Base-by-base conservation (phyloP, 2,329 filamentous ascomycete genomes). In the Colletotrichum chrysophilum region DNA sequence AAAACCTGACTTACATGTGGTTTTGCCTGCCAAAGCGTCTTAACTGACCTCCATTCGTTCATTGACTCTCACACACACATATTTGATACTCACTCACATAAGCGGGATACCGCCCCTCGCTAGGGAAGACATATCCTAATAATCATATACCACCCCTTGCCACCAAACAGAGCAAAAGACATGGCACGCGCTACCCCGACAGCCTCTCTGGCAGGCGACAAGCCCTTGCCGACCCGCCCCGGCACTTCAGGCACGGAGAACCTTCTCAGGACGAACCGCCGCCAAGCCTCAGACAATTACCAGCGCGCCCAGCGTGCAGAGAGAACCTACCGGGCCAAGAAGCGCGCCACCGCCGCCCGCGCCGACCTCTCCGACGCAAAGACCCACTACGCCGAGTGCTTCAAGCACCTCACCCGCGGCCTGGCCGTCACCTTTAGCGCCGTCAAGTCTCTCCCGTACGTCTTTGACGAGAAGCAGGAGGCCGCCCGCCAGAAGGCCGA, bases 201-300 rank as follows among this genome's bases (percentile, higher is more conserved):
- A 38, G 32, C 66, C 34, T 56, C 69, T 12, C 38, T 67, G 38
- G 52, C 58, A 28, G 56, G 65, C 52, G 55, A 74, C 32, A 82
- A 81, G 73, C 79, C 81, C 3, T 79, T 81, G n/a, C 80, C 79
- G 6, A 76, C 68, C n/a, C 83, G 87, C 24, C 85, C 86, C 7
- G 84, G 85, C 73, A 87, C 87, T 16, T 85, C 86, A 0, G 85
- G 85, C 70, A 88, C 87, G 21, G 85, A 87, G 78, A 83, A 84
- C 77, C 79, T 86, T 36, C 84, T 88, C 56, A 81, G 82, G 61
- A 83, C 82, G 68, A 84, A 82, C 71, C 83, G 84, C 30, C 84
- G 81, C 48, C 79, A 82, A 55, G 85, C 86, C 32, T 84, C 85
- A 14, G 80, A 85, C 70, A 81, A 84, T 38, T 83, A 84, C 73